Evolutionary conservation across 2,329 filamentous ascomycete species (phyloP).

Genomic region (Westerdykella aurantiaca): DNA sequence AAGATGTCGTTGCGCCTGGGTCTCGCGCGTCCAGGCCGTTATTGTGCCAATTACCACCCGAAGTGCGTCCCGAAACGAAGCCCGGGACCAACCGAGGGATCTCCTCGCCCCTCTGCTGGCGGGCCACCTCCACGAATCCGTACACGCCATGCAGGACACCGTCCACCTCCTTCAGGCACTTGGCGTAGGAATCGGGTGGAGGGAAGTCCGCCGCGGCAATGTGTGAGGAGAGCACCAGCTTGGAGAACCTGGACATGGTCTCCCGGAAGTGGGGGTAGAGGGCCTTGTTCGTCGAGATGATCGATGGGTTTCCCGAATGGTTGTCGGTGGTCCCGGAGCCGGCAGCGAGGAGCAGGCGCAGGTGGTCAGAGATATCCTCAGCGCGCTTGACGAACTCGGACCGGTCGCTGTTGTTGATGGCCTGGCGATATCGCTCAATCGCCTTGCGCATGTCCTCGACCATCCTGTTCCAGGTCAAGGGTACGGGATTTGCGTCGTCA

Average conservation of each 20-base stretch:
- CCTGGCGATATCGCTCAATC: conserved; percentile 82
- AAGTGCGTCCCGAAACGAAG: conserved; percentile 79
- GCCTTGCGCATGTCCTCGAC: conserved; percentile 90
- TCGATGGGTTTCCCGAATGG: conserved; percentile 97
- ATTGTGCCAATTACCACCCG: conserved; percentile 81
- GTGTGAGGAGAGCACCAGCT: conserved; percentile 93
- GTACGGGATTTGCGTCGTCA: conserved; percentile 74
- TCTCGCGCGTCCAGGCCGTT: conserved; percentile 61
- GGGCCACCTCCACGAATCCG: conserved; percentile 91
- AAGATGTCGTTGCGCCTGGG: conserved; percentile 59
- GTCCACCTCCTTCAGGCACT: conserved; percentile 95
- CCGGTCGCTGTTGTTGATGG: conserved; percentile 74
- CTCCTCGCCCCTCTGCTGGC: conserved; percentile 86
- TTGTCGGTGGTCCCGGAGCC: conserved; percentile 97
- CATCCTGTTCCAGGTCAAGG: conserved; percentile 82
- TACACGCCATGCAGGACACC: conserved; percentile 90
- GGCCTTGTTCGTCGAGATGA: conserved; percentile 96
- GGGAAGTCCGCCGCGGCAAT: conserved; percentile 96
- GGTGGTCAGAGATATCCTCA: conserved; percentile 97
- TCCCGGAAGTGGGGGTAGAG: conserved; percentile 96
- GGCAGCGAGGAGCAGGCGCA: conserved; percentile 86
- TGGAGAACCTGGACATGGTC: conserved; percentile 99
- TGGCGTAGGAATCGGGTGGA: conserved; percentile 85
- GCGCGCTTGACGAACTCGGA: conserved; percentile 89
- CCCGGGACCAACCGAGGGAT: conserved; percentile 90